A percentile compares a stretch with the other conserved stretches of the same genome.
Evolutionary conservation across 1,284 basidiomycete species (phyloP).

Genomic region (Fistulinella cinereoalba): DNA sequence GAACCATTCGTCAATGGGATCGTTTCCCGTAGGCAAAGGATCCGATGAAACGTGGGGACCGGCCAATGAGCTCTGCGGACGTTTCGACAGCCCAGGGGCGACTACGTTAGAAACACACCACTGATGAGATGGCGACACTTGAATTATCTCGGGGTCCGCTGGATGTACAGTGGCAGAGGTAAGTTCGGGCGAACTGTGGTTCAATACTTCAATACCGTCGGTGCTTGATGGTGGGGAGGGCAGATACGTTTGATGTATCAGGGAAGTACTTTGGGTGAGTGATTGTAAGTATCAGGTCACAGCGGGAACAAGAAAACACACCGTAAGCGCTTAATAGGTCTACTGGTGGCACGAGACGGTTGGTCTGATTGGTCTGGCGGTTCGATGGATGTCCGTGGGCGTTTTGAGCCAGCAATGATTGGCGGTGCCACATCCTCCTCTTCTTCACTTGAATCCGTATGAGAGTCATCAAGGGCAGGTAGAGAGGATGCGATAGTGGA

Average conservation of each 20-base stretch:
- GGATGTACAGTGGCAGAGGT: background rate
- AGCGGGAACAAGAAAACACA: conserved; percentile 1
- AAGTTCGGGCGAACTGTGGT: background rate
- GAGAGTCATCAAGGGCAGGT: conserved; percentile 1
- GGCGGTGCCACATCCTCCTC: conserved; percentile 9
- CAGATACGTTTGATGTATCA: conserved; percentile 1
- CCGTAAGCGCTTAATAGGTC: conserved; percentile 29
- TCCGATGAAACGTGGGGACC: conserved; percentile 30
- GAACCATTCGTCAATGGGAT: conserved; percentile 32
- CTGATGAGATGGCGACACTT: conserved; percentile 20
- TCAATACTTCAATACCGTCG: background rate
- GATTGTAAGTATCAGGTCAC: background rate
- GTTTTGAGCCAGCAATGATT: conserved; percentile 24
- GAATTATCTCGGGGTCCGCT: background rate
- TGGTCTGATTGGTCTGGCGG: background rate
- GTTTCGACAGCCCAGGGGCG: conserved; percentile 16
- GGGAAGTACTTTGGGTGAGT: conserved; percentile 2
- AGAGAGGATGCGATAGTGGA: conserved; percentile 4
- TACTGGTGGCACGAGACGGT: background rate
- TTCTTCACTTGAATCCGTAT: conserved; percentile 11
- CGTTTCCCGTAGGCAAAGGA: conserved; percentile 20
- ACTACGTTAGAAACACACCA: conserved; percentile 35
- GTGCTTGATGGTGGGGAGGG: conserved; percentile 24
- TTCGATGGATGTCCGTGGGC: conserved; percentile 13
- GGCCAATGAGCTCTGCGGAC: conserved; percentile 15